Evolutionary conservation across 2,329 filamentous ascomycete species (phyloP).

Genomic region (Trichoderma atrobrunneum): DNA sequence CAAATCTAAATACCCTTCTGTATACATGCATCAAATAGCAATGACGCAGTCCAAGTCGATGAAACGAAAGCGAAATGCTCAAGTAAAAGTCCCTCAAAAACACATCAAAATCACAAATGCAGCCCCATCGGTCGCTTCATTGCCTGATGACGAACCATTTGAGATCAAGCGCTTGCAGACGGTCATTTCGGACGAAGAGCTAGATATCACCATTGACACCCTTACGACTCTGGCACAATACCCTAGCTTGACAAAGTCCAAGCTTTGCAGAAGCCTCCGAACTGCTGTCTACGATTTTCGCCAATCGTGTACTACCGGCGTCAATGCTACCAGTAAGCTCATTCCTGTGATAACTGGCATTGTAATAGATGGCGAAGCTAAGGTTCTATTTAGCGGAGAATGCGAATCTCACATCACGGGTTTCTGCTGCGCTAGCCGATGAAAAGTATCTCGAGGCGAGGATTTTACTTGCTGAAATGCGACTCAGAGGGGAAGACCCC

Average conservation of each 20-base stretch:
- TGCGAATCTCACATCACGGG: conserved; percentile 63
- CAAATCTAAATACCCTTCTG: background rate
- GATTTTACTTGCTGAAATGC: conserved; percentile 67
- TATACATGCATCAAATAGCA: background rate
- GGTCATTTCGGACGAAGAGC: conserved; percentile 60
- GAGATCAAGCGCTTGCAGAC: conserved; percentile 52
- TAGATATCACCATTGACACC: conserved; percentile 66
- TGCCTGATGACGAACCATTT: conserved; percentile 36
- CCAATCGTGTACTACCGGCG: conserved; percentile 64
- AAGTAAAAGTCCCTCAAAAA: conserved; percentile 38
- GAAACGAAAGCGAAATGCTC: conserved; percentile 45
- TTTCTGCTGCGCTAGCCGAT: conserved; percentile 64
- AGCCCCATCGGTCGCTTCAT: conserved; percentile 28
- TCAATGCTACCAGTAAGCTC: conserved; percentile 52
- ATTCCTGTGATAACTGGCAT: background rate
- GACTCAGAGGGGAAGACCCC: conserved; percentile 61
- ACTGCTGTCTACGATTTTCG: conserved; percentile 67
- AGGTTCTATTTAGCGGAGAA: conserved; percentile 38
- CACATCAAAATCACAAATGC: conserved; percentile 40
- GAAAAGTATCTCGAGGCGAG: conserved; percentile 63
- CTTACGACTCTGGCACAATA: conserved; percentile 56
- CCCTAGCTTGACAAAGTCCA: conserved; percentile 64
- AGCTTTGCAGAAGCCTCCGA: conserved; percentile 63
- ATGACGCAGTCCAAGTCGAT: conserved; percentile 47
- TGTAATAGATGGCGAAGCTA: background rate